These are phyloP conservation scores for Harrya chromipes DNA, from an alignment of 768 basidiomycete genomes.

Conservation along the genomic window DNA sequence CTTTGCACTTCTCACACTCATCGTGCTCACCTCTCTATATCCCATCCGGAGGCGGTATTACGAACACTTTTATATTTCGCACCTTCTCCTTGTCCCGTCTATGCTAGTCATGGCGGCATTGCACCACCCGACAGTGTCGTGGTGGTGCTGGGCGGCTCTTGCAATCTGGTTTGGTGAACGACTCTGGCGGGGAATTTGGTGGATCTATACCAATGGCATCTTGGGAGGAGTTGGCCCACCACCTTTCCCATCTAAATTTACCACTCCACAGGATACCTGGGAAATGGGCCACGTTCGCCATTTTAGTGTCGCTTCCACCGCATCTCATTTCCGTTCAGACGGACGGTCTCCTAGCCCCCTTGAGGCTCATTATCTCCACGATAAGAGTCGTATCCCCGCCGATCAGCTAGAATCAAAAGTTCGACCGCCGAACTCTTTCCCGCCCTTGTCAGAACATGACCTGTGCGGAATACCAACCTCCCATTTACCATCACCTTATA, in stretches of 20 bases:
- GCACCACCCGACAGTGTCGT: conserved; percentile 63
- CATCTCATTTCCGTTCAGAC: conserved; percentile 1
- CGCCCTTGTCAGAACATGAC: not conserved
- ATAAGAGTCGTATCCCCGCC: conserved; percentile 3
- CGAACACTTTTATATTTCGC: conserved; percentile 63
- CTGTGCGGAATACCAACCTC: not conserved
- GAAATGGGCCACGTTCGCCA: conserved; percentile 24
- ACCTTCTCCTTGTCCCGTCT: conserved; percentile 60
- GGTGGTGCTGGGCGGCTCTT: conserved; percentile 67
- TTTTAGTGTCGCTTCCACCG: conserved; percentile 3
- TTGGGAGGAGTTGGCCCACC: conserved; percentile 25
- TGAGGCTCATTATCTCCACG: conserved; percentile 14
- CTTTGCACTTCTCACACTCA: conserved; percentile 49
- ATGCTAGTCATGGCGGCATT: conserved; percentile 59
- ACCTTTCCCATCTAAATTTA: not conserved
- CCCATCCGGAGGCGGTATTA: conserved; percentile 53
- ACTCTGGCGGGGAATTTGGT: conserved; percentile 50
- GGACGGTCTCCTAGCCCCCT: conserved; percentile 25
- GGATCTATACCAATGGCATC: conserved; percentile 59
- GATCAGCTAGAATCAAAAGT: not conserved
- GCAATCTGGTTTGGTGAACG: conserved; percentile 64
- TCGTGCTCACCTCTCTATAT: conserved; percentile 49
- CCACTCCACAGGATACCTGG: conserved; percentile 15
- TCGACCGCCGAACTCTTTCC: not conserved
- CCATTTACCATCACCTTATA: conserved; percentile 23